Conservation (phyloP, 2,329 filamentous ascomycete genomes). For the Magnaporthiopsis incrustans region DNA sequence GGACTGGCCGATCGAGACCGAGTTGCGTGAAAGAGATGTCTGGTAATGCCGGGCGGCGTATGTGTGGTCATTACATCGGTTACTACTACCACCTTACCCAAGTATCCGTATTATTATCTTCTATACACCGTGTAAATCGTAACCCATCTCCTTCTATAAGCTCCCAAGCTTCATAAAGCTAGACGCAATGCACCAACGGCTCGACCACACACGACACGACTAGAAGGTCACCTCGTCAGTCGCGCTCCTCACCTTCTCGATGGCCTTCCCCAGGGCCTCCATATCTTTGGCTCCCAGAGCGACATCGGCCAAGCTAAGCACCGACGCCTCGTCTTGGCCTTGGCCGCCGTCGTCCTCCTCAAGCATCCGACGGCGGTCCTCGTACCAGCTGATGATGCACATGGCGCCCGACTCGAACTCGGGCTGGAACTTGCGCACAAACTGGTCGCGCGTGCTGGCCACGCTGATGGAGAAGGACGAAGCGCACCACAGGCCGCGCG, state of each 20-base stretch:
- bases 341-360: conserved; percentile 9
- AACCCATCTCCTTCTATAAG: too few species aligned
- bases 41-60: background rate
- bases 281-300: conserved; percentile 22
- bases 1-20: background rate
- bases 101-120: too few species aligned
- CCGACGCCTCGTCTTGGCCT: conserved; percentile 3
- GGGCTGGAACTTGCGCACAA: conserved; percentile 18
- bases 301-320: conserved; percentile 21
- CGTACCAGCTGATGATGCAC: conserved; percentile 25
- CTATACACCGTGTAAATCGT: too few species aligned
- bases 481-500: conserved; percentile 8
- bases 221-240: conserved; percentile 23
- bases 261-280: conserved; percentile 13
- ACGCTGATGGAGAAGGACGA: conserved; percentile 22
- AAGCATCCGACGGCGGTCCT: conserved; percentile 14
- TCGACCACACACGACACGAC: background rate
- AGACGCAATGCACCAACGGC: too few species aligned
- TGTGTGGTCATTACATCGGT: too few species aligned
- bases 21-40: background rate
- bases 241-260: conserved; percentile 18
- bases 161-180: too few species aligned
- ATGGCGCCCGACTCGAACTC: conserved; percentile 20
- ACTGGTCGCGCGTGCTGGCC: conserved; percentile 15
- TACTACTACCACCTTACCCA: too few species aligned